Conservation (phyloP, 345 rosid species). For the Clausena lansium region DNA sequence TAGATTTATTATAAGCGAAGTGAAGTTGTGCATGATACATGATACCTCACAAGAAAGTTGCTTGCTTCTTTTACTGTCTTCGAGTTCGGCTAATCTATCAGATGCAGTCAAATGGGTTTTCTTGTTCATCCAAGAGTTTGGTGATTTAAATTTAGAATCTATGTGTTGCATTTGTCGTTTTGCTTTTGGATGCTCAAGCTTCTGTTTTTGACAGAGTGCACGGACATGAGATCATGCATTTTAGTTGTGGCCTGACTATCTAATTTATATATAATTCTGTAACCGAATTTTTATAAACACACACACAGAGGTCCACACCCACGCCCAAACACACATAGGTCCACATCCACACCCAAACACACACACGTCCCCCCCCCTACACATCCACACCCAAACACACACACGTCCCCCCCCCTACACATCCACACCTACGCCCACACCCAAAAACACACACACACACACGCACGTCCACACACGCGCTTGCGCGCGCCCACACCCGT, state of each 20-base stretch:
- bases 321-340: too few species aligned
- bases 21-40: neutral
- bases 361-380: too few species aligned
- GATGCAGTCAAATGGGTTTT: constrained; percentile 2
- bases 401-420: too few species aligned
- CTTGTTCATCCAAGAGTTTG: neutral
- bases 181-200: constrained; percentile 5
- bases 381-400: too few species aligned
- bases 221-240: constrained; percentile 29
- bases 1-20: constrained; percentile 11
- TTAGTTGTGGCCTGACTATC: constrained; percentile 15
- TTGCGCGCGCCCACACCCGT: too few species aligned
- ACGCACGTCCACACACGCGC: too few species aligned
- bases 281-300: too few species aligned
- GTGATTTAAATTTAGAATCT: neutral
- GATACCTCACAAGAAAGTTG: constrained; percentile 12
- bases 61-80: neutral
- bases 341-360: too few species aligned
- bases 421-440: too few species aligned
- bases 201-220: constrained; percentile 20
- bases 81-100: neutral
- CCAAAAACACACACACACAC: too few species aligned
- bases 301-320: too few species aligned
- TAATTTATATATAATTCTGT: too few species aligned
- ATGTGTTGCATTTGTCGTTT: neutral